A percentile compares a stretch with the other conserved stretches of the same genome.
These are phyloP conservation scores for Lyophyllum atratum DNA, from an alignment of 768 basidiomycete genomes.

Conservation along the genomic window DNA sequence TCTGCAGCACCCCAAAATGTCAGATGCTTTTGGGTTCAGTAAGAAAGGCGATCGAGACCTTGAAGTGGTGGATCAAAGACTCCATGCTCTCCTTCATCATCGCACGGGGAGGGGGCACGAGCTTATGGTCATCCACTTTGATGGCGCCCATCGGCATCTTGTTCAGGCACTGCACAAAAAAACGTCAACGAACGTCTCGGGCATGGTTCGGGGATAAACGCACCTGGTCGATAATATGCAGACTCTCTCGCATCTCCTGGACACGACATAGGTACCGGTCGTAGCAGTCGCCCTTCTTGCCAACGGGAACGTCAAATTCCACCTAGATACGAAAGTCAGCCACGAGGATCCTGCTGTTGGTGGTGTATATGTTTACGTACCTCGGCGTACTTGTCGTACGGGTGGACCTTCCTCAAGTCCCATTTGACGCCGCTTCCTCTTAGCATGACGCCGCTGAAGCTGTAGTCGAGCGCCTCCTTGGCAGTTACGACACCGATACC, in stretches of 20 bases:
- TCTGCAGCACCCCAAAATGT: slow-evolving; percentile 38
- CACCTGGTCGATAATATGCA: slow-evolving; percentile 84
- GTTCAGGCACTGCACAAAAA: slow-evolving; percentile 81
- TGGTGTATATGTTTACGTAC: slow-evolving; percentile 33
- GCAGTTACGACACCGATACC: slow-evolving; percentile 91
- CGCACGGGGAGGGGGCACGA: slow-evolving; percentile 93
- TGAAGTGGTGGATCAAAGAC: slow-evolving; percentile 97
- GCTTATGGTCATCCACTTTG: slow-evolving; percentile 97
- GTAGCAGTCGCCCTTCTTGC: slow-evolving; percentile 96
- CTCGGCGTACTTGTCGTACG: slow-evolving; percentile 97
- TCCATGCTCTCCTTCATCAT: slow-evolving; percentile 99
- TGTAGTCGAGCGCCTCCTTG: slow-evolving; percentile 88
- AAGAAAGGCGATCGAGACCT: slow-evolving; percentile 45
- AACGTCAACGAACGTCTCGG: not conserved
- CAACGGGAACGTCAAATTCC: slow-evolving; percentile 97
- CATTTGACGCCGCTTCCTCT: slow-evolving; percentile 92
- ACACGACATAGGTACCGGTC: slow-evolving; percentile 97
- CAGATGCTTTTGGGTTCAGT: not conserved
- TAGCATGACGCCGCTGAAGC: slow-evolving; percentile 97
- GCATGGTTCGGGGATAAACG: slow-evolving; percentile 13
- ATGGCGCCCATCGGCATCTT: slow-evolving; percentile 93
- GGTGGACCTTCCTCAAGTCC: slow-evolving; percentile 90
- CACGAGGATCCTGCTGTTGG: not conserved
- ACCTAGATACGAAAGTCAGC: slow-evolving; percentile 48
- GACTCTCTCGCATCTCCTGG: slow-evolving; percentile 95